These are phyloP conservation scores for Melastoma candidum DNA, from an alignment of 441 rosid species.

Conservation along the genomic window DNA sequence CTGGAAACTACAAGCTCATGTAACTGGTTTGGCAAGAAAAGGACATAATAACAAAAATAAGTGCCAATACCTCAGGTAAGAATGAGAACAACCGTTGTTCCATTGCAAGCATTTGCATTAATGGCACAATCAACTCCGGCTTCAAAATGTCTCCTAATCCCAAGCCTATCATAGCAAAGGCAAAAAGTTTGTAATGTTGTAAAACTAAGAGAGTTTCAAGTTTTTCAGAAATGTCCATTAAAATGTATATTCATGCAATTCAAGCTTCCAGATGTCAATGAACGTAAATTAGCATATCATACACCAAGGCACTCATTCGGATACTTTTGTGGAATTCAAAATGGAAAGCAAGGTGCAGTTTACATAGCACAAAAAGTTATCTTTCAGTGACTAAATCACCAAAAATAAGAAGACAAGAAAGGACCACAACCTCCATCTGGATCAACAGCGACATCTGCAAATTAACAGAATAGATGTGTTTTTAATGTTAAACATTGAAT, in stretches of 20 bases:
- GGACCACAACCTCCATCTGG: conserved; percentile 65
- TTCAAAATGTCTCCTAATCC: conserved; percentile 77
- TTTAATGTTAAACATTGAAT: conserved; percentile 5
- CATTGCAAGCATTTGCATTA: conserved; percentile 57
- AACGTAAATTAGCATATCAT: too few relatives aligned
- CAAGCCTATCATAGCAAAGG: conserved; percentile 37
- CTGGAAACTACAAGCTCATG: conserved; percentile 31
- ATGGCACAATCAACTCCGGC: conserved; percentile 86
- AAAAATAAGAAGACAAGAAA: background rate
- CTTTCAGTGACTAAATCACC: background rate
- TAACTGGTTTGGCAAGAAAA: conserved; percentile 4
- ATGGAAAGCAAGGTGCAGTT: too few relatives aligned
- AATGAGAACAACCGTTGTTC: conserved; percentile 55
- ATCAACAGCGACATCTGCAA: conserved; percentile 52
- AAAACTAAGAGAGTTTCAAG: background rate
- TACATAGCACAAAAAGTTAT: too few relatives aligned
- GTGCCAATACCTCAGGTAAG: conserved; percentile 69
- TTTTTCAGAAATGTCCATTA: background rate
- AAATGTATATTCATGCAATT: too few relatives aligned
- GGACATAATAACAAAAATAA: conserved; percentile 6
- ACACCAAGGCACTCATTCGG: too few relatives aligned
- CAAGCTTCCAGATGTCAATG: too few relatives aligned
- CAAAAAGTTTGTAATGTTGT: too few relatives aligned
- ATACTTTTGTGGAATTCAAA: too few relatives aligned
- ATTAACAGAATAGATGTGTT: conserved; percentile 18